These are phyloP conservation scores for Vigna reflexopilosa DNA, from an alignment of 306 rosid genomes.

Conservation along the genomic window DNA sequence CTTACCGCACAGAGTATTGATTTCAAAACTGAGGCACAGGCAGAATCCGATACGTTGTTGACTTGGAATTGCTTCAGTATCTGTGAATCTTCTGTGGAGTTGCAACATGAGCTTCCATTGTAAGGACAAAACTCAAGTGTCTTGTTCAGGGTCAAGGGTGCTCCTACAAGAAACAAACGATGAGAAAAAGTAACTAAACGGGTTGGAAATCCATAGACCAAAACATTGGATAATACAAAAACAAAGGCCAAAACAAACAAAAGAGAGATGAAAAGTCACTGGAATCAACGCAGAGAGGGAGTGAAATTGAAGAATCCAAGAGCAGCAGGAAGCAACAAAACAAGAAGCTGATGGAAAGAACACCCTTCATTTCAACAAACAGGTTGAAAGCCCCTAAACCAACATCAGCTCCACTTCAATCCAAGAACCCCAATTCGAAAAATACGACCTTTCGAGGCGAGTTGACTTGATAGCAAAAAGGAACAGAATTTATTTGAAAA, in stretches of 20 bases:
- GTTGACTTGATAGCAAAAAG: conserved; percentile 30
- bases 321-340: conserved; percentile 63
- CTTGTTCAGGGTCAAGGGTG: conserved; percentile 62
- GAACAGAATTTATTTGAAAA: conserved; percentile 5
- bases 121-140: conserved; percentile 78
- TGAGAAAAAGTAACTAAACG: too few species aligned
- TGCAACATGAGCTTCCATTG: conserved; percentile 85
- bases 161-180: conserved; percentile 53
- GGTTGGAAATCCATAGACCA: neutral
- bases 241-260: neutral
- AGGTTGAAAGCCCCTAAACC: conserved; percentile 11
- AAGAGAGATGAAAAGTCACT: conserved; percentile 54
- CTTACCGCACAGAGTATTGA: conserved; percentile 90
- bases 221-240: conserved; percentile 10
- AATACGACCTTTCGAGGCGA: neutral
- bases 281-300: conserved; percentile 85
- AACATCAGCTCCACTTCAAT: conserved; percentile 44
- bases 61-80: conserved; percentile 67
- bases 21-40: conserved; percentile 76
- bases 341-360: conserved; percentile 52
- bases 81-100: conserved; percentile 70
- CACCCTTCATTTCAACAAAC: conserved; percentile 62
- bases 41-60: conserved; percentile 72
- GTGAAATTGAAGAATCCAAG: conserved; percentile 64
- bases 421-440: conserved; percentile 23